Conservation (phyloP, 176 grass and related monocot species). For the Hsuehochloa calcarea region DNA sequence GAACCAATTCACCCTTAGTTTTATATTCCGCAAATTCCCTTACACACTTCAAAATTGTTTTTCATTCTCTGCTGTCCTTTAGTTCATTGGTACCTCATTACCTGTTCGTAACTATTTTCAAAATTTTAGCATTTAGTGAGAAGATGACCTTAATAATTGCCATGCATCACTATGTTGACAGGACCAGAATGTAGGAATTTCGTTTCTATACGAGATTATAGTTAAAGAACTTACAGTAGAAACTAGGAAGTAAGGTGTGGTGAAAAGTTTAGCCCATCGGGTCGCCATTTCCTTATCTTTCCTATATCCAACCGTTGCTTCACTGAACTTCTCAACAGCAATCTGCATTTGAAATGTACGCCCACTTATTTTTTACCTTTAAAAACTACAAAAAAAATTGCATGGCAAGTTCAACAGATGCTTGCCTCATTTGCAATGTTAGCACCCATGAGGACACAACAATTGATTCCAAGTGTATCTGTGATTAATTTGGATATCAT, state of each 20-base stretch:
- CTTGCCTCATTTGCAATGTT: constrained; percentile 97
- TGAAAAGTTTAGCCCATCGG: constrained; percentile 71
- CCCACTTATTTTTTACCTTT: neutral
- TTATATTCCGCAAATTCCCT: neutral
- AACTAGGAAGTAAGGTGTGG: constrained; percentile 83
- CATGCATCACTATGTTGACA: neutral
- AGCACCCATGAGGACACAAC: constrained; percentile 97
- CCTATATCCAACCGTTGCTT: constrained; percentile 92
- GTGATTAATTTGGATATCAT: constrained; percentile 94
- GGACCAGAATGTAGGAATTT: neutral
- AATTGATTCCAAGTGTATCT: constrained; percentile 80
- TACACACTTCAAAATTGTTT: neutral
- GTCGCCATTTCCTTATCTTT: constrained; percentile 74
- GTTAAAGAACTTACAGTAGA: constrained; percentile 54
- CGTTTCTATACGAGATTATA: neutral
- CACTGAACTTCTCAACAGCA: constrained; percentile 89
- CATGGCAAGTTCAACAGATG: neutral
- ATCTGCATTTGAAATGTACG: constrained; percentile 55
- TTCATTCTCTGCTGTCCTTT: neutral
- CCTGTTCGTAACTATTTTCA: neutral
- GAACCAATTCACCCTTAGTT: neutral
- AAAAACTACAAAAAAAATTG: neutral
- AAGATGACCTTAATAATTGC: neutral
- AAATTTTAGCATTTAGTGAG: neutral
- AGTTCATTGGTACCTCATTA: neutral